phyloP scores from a whole-genome alignment of 1,284 basidiomycete species.

The Cystobasidium sp. region DNA sequence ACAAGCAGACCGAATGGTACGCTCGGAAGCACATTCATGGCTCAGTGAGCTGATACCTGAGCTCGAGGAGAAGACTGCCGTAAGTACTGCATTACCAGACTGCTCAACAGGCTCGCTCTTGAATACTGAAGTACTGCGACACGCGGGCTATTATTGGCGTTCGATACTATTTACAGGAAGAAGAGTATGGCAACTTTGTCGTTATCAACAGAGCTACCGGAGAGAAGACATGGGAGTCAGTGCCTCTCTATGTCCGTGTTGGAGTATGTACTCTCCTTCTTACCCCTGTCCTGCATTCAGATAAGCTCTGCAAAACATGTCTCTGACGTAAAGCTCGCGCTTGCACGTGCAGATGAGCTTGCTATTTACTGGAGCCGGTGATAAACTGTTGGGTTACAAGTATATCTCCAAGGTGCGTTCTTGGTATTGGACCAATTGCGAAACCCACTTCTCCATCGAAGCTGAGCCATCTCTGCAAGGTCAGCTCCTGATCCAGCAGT shows the following conservation, averaged over 20 bases:
- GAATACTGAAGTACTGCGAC: not conserved
- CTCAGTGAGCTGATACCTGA: slow-evolving; percentile 28
- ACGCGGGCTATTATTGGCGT: not conserved
- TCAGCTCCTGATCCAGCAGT: slow-evolving; percentile 61
- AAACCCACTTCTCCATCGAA: too few species aligned
- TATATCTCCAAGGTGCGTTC: slow-evolving; percentile 22
- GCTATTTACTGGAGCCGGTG: slow-evolving; percentile 37
- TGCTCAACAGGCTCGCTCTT: not conserved
- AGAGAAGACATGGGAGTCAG: slow-evolving; percentile 47
- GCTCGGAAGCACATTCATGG: slow-evolving; percentile 16
- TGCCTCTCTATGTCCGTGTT: slow-evolving; percentile 45
- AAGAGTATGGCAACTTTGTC: slow-evolving; percentile 48
- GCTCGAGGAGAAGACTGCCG: slow-evolving; percentile 35
- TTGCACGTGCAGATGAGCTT: slow-evolving; percentile 32
- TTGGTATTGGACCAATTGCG: not conserved
- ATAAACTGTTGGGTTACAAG: slow-evolving; percentile 25
- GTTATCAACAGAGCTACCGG: slow-evolving; percentile 40
- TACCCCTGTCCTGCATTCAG: not conserved
- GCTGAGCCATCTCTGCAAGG: not conserved
- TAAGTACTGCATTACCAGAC: not conserved
- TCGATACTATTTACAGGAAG: slow-evolving; percentile 12
- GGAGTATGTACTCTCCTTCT: slow-evolving; percentile 4
- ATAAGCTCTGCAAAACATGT: not conserved
- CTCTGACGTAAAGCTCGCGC: not conserved
- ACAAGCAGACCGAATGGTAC: slow-evolving; percentile 3